Evolutionary conservation across 2,329 filamentous ascomycete species (phyloP).

Genomic region (Colletotrichum limetticola): DNA sequence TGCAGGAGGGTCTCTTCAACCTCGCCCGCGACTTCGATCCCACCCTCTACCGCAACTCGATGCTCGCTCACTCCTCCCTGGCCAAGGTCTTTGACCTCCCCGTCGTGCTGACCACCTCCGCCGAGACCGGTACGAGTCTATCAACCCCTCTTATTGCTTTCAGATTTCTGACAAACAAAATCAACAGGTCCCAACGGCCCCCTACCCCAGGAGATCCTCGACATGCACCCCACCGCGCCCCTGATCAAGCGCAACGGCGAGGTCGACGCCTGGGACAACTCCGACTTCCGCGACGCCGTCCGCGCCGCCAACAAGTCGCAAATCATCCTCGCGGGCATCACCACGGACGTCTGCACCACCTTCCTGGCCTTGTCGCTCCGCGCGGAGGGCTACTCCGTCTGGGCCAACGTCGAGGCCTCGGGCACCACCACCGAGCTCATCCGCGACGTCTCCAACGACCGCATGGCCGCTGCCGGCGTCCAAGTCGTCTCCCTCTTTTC

Average conservation of each 20-base stretch:
- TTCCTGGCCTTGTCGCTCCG: conserved; percentile 80
- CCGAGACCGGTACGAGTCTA: conserved; percentile 58
- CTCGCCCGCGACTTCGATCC: conserved; percentile 73
- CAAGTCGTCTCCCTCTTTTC: conserved; percentile 71
- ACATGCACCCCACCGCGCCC: conserved; percentile 74
- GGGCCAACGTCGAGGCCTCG: conserved; percentile 77
- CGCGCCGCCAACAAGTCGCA: conserved; percentile 73
- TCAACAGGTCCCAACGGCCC: conserved; percentile 73
- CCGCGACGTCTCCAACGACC: conserved; percentile 71
- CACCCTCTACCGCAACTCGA: conserved; percentile 72
- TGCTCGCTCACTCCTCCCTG: conserved; percentile 74
- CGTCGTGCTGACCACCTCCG: conserved; percentile 76
- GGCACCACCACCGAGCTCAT: conserved; percentile 73
- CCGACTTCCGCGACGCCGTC: conserved; percentile 74
- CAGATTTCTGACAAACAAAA: background rate
- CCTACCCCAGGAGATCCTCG: conserved; percentile 74
- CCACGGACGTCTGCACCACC: conserved; percentile 80
- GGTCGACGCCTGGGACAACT: conserved; percentile 82
- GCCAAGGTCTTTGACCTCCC: conserved; percentile 75
- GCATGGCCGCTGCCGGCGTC: conserved; percentile 75
- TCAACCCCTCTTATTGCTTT: rapidly evolving
- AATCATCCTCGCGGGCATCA: conserved; percentile 77
- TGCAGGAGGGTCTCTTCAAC: conserved; percentile 50
- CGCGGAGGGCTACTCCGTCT: conserved; percentile 78
- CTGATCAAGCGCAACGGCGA: conserved; percentile 76